phyloP scores from a whole-genome alignment of 1,139 yeast genomes.

The Nadsonia starkeyi-henricii region DNA sequence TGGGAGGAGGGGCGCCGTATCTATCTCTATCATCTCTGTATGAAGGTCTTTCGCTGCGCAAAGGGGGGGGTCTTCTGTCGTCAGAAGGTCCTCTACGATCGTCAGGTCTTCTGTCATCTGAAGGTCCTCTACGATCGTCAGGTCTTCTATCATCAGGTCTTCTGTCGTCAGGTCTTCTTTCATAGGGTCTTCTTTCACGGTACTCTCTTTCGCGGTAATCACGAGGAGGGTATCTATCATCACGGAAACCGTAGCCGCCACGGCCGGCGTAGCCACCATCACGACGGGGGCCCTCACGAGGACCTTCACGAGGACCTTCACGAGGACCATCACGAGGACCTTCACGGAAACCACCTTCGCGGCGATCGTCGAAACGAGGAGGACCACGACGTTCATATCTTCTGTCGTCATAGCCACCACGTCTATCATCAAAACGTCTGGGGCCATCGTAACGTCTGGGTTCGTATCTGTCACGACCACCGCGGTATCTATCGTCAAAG shows the following conservation, averaged over 20 bases:
- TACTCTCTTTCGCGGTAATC: constrained; percentile 13
- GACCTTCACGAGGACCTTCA: constrained; percentile 8
- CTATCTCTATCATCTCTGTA: constrained; percentile 10
- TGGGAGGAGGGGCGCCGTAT: constrained; percentile 8
- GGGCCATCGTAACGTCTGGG: constrained; percentile 9
- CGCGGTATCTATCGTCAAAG: constrained; percentile 9
- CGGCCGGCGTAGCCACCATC: constrained; percentile 11
- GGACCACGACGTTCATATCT: constrained; percentile 13
- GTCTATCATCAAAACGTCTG: constrained; percentile 12
- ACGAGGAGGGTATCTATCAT: constrained; percentile 14
- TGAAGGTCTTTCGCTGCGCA: constrained; percentile 9
- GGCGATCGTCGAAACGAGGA: constrained; percentile 13
- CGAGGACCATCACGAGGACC: constrained; percentile 7
- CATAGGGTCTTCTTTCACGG: constrained; percentile 11
- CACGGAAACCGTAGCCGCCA: constrained; percentile 13
- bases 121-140: not conserved
- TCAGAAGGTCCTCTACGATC: not conserved
- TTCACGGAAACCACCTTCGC: constrained; percentile 6
- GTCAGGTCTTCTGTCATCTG: not conserved
- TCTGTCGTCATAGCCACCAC: constrained; percentile 9
- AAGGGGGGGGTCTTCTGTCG: constrained; percentile 4
- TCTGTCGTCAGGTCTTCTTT: constrained; percentile 1
- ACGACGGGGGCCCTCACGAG: constrained; percentile 9
- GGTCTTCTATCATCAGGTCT: not conserved
- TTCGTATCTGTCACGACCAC: constrained; percentile 12